Evolutionary conservation across 2,329 filamentous ascomycete genomes (phyloP), one percentile per base, ranked within the genome.

Genomic region (Trichophyton mentagrophytes): DNA sequence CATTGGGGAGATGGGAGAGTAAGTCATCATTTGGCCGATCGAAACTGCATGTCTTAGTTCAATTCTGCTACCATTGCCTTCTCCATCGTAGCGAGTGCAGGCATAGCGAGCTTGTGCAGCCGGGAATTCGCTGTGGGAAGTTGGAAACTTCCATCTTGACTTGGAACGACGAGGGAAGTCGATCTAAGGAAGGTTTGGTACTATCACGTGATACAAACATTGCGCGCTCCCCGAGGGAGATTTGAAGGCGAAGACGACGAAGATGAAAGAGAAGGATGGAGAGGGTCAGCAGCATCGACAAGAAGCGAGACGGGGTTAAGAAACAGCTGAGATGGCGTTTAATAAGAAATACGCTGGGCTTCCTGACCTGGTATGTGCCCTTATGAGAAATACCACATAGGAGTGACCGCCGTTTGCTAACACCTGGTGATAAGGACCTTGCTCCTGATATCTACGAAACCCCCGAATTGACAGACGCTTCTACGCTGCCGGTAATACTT

Each of bases 401-500:
- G 59, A 60, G 51, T 38, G 46, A 57, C 20, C 17, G 15, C 36
- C 2, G 5, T n/a, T 30, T 9, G 51, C 63, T 65, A 64, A 65
- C 57, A 38, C 9, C 5, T 25, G 61, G 55, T 40, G 27, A 20
- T 22, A 42, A 95, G 88, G 91, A 96, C 76, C 88, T 87, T 60
- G 90, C 91, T 30, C 91, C 91, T 66, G 93, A 97, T 70, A 89
- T 96, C 69, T 97, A 96, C 79, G 92, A 97, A 76, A 97, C 93
- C 15, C 91, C 92, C 66, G 91, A 95, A 61, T 79, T 96, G 66
- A 92, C 88, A 70, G 91, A 95, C 73, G 88, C 85, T 65, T 95
- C 90, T 22, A 96, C 90, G 56, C 78, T 90, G 61, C 88, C 86
- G 61, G 89, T 92, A 77, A 74, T 22, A 9, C 7, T 17, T 3